Conservation (phyloP, 306 rosid species). For the Biancaea sappan region DNA sequence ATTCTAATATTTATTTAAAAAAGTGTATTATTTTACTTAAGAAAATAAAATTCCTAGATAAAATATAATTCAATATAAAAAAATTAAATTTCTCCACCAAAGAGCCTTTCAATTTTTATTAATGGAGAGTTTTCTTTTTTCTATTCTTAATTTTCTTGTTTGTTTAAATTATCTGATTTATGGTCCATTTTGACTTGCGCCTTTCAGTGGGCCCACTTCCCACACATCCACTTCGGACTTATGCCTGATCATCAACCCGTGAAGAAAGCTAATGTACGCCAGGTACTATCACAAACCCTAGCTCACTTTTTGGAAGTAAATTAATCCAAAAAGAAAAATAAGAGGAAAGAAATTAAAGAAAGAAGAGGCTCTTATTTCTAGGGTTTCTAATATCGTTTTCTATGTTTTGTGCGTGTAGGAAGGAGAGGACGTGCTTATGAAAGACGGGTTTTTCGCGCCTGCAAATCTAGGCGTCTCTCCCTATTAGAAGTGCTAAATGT, state of each 20-base stretch:
- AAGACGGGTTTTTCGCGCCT: slow-evolving; percentile 66
- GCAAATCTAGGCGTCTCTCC: slow-evolving; percentile 78
- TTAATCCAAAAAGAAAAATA: not conserved
- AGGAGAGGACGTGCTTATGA: slow-evolving; percentile 70
- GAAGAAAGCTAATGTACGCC: slow-evolving; percentile 77
- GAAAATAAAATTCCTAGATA: no score
- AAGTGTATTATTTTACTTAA: not conserved
- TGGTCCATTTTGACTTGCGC: slow-evolving; percentile 15
- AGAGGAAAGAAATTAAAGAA: no score
- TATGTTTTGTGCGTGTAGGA: slow-evolving; percentile 56
- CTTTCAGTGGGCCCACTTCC: slow-evolving; percentile 98
- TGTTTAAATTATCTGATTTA: not conserved
- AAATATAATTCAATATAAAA: no score
- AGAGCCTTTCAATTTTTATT: not conserved
- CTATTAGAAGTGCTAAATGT: slow-evolving; percentile 43
- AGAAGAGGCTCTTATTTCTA: slow-evolving; percentile 31
- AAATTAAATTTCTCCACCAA: no score
- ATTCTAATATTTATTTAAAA: not conserved
- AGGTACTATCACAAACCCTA: slow-evolving; percentile 59
- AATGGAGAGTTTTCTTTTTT: not conserved
- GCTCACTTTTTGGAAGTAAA: not conserved
- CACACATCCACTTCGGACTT: slow-evolving; percentile 95
- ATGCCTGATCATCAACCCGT: slow-evolving; percentile 84
- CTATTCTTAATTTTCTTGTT: not conserved
- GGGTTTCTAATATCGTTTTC: slow-evolving; percentile 23